Conservation (phyloP, 2,329 filamentous ascomycete genomes). For the Fusarium piperis region DNA sequence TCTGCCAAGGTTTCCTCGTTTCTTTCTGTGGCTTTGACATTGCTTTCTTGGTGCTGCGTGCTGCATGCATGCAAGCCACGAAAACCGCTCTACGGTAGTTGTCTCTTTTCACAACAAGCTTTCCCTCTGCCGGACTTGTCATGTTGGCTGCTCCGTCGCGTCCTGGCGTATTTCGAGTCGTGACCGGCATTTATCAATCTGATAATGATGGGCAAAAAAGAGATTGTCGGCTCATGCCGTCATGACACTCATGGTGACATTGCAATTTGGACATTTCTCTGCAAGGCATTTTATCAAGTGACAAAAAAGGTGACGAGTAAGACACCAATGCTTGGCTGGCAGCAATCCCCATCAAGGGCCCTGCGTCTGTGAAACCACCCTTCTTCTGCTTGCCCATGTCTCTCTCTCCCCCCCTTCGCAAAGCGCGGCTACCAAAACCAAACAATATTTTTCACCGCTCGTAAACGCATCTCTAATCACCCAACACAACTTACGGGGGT, state of each 20-base stretch:
- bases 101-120: conserved; percentile 30
- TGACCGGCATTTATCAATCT: background rate
- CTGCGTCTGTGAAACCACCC: background rate
- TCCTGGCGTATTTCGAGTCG: background rate
- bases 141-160: background rate
- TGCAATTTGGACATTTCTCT: background rate
- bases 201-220: background rate
- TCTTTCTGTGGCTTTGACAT: background rate
- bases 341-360: conserved; percentile 8
- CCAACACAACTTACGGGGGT: background rate
- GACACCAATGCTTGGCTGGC: conserved; percentile 29
- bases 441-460: background rate
- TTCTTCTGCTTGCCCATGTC: background rate
- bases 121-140: background rate
- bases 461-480: conserved; percentile 8
- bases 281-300: background rate
- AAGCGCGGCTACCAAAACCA: conserved; percentile 23
- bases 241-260: background rate
- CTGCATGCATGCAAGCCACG: background rate
- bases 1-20: background rate
- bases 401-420: background rate
- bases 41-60: background rate
- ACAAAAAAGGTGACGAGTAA: conserved; percentile 5
- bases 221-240: background rate
- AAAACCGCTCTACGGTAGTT: conserved; percentile 18